phyloP scores from a whole-genome alignment of 139 green algal genomes.

The Chlamydomonas sp. region DNA sequence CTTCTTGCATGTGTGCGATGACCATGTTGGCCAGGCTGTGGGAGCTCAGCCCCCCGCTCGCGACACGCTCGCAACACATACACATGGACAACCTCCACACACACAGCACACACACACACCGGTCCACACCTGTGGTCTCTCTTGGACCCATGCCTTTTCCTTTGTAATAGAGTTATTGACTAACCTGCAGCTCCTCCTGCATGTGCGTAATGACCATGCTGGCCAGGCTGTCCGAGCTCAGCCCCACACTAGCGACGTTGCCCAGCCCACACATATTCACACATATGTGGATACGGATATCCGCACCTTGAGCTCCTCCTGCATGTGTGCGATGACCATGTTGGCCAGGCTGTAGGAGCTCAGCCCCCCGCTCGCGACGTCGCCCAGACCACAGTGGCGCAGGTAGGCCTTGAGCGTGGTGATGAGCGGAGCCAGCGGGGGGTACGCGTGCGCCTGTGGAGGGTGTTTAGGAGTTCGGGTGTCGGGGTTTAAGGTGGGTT shows the following conservation, averaged over 20 bases:
- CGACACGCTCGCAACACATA: too few relatives aligned
- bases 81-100: too few relatives aligned
- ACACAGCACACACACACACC: too few relatives aligned
- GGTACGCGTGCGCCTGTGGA: too few relatives aligned
- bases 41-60: slow-evolving; percentile 44
- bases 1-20: slow-evolving; percentile 54
- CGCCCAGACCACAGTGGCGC: slow-evolving; percentile 34
- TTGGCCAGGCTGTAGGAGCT: slow-evolving; percentile 44
- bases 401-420: slow-evolving; percentile 32
- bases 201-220: slow-evolving; percentile 60
- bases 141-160: too few relatives aligned
- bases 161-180: too few relatives aligned
- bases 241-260: background rate
- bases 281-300: background rate
- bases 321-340: slow-evolving; percentile 59
- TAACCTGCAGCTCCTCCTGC: slow-evolving; percentile 39
- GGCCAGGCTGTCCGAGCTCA: slow-evolving; percentile 20
- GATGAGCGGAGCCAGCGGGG: too few relatives aligned
- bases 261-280: background rate
- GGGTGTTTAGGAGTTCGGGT: too few relatives aligned
- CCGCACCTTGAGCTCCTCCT: slow-evolving; percentile 33
- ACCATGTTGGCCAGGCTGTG: slow-evolving; percentile 54
- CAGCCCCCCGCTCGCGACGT: slow-evolving; percentile 44
- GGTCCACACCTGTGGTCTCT: too few relatives aligned
- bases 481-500: too few relatives aligned